A percentile compares a stretch with the other conserved stretches of the same genome.
These are phyloP conservation scores for Colletotrichum godetiae DNA, from an alignment of 2,329 filamentous ascomycete species.

Conservation along the genomic window DNA sequence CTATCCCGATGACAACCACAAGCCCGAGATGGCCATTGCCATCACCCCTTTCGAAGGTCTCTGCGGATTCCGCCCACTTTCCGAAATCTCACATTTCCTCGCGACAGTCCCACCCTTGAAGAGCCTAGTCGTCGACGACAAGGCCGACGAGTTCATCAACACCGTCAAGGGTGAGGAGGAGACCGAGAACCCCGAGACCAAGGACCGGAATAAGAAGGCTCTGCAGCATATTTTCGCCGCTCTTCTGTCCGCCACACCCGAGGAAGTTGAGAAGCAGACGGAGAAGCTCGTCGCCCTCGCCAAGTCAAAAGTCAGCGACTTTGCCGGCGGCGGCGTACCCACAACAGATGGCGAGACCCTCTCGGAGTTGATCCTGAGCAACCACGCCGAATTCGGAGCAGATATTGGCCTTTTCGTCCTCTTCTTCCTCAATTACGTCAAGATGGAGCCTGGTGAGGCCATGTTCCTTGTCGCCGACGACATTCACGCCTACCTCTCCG, in stretches of 20 bases:
- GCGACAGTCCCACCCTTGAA: constrained; percentile 67
- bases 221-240: constrained; percentile 80
- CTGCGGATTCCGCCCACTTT: constrained; percentile 91
- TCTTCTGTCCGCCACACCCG: constrained; percentile 81
- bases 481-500: constrained; percentile 93
- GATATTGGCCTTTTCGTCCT: constrained; percentile 95
- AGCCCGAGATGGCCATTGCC: constrained; percentile 99
- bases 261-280: constrained; percentile 69
- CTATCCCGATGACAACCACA: constrained; percentile 99
- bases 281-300: constrained; percentile 79
- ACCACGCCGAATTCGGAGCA: constrained; percentile 85
- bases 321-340: constrained; percentile 76
- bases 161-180: constrained; percentile 58
- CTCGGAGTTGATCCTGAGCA: constrained; percentile 79
- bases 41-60: constrained; percentile 96
- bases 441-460: constrained; percentile 87
- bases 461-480: constrained; percentile 97
- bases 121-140: constrained; percentile 73
- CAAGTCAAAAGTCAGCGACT: constrained; percentile 73
- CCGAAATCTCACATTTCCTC: constrained; percentile 89
- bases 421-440: constrained; percentile 97
- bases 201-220: constrained; percentile 81
- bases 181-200: constrained; percentile 69
- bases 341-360: constrained; percentile 77
- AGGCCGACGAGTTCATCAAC: constrained; percentile 65